Conservation (phyloP, 2,329 filamentous ascomycete genomes). For the Xylaria digitata region DNA sequence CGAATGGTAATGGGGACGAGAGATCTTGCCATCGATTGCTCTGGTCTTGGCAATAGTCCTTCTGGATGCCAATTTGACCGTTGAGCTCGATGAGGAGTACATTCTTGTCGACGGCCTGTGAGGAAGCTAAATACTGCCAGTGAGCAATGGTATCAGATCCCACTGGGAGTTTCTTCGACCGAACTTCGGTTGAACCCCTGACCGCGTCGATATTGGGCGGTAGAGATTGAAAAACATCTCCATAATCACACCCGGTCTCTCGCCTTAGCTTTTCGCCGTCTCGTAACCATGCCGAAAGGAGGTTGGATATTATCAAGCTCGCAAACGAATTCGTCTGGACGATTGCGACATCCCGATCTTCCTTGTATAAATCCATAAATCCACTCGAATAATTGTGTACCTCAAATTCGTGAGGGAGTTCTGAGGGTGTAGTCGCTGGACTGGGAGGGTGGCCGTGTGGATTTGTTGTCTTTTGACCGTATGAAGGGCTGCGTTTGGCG, state of each 20-base stretch:
- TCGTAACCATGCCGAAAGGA: constrained; percentile 81
- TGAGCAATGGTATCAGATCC: constrained; percentile 68
- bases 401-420: constrained; percentile 70
- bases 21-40: constrained; percentile 76
- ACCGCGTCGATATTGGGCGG: constrained; percentile 58
- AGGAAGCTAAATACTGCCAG: constrained; percentile 74
- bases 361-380: constrained; percentile 79
- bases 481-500: constrained; percentile 72
- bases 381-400: constrained; percentile 78
- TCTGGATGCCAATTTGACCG: constrained; percentile 78
- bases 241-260: constrained; percentile 72
- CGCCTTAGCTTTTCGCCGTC: constrained; percentile 75
- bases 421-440: constrained; percentile 79
- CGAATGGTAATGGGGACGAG: constrained; percentile 74
- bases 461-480: constrained; percentile 71
- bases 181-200: constrained; percentile 61
- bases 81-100: constrained; percentile 77
- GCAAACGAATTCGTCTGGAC: constrained; percentile 81
- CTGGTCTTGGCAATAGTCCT: constrained; percentile 74
- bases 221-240: constrained; percentile 74
- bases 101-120: constrained; percentile 65
- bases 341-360: constrained; percentile 66
- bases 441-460: constrained; percentile 72
- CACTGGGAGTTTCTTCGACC: constrained; percentile 60
- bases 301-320: constrained; percentile 78